Conservation (phyloP, 1,284 basidiomycete genomes). For the Agaricales sp. region DNA sequence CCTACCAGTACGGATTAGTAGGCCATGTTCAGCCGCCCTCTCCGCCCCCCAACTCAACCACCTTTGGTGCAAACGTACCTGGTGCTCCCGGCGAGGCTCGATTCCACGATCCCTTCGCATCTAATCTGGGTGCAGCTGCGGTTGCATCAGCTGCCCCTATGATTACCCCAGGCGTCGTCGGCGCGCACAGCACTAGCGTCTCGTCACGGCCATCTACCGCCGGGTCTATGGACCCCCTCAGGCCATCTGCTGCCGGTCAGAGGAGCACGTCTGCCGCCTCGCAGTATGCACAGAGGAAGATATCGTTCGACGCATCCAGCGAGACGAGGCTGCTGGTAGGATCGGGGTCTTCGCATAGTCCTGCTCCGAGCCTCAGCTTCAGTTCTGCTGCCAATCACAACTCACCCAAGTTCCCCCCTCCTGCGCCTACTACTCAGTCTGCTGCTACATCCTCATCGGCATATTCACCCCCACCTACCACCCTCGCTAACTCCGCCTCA, state of each 20-base stretch:
- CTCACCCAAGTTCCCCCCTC: background rate
- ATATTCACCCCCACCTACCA: too few relatives aligned
- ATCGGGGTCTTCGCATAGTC: too few relatives aligned
- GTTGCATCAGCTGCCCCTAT: background rate
- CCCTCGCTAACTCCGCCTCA: too few relatives aligned
- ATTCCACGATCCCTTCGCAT: background rate
- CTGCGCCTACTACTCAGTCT: background rate
- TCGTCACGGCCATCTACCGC: background rate
- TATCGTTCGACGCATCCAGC: background rate
- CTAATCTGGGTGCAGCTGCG: background rate
- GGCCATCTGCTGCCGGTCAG: background rate
- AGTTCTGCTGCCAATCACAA: background rate
- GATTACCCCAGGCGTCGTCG: background rate
- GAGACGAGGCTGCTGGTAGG: background rate
- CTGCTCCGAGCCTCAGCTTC: background rate
- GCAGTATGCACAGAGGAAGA: background rate
- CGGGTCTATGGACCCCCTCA: background rate
- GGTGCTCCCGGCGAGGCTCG: background rate
- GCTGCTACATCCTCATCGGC: background rate
- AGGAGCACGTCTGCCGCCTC: background rate
- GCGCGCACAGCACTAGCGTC: background rate
- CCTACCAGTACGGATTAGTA: slow-evolving; percentile 44
- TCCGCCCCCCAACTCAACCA: slow-evolving; percentile 16
- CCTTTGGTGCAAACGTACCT: background rate
- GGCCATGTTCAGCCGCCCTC: slow-evolving; percentile 24